phyloP scores from a whole-genome alignment of 352 stramenopile genomes.

The Phytopythium aichiense region DNA sequence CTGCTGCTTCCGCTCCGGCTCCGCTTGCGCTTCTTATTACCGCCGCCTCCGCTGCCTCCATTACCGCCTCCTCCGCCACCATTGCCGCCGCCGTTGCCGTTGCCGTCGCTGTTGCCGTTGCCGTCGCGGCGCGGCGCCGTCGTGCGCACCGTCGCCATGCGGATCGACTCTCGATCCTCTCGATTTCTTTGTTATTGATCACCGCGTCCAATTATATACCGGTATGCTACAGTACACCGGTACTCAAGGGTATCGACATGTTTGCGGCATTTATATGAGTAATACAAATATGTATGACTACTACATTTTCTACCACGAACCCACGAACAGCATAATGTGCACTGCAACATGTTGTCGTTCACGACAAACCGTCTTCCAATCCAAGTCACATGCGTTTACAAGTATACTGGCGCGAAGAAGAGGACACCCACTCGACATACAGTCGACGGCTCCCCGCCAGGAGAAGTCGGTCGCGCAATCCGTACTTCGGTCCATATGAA shows the following conservation, averaged over 20 bases:
- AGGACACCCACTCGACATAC: neutral
- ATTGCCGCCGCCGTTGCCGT: neutral
- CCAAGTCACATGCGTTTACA: no score
- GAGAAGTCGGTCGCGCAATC: neutral
- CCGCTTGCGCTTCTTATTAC: slow-evolving; percentile 33
- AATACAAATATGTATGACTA: no score
- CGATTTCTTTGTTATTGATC: no score
- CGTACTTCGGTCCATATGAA: no score
- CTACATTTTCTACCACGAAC: no score
- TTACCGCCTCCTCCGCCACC: neutral
- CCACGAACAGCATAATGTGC: no score
- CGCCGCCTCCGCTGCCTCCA: neutral
- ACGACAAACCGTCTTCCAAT: no score
- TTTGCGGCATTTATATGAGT: no score
- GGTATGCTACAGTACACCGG: no score
- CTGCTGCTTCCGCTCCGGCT: slow-evolving; percentile 13
- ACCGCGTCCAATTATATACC: no score
- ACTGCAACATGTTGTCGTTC: no score
- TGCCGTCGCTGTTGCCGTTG: slow-evolving; percentile 1
- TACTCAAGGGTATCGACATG: no score
- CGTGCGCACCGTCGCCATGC: slow-evolving; percentile 32
- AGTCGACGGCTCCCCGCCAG: neutral
- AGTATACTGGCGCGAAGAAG: neutral
- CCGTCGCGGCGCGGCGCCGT: slow-evolving; percentile 12
- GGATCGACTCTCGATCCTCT: neutral